A percentile compares a stretch with the other conserved stretches of the same genome.
These are phyloP conservation scores for Persicaria tinctoria DNA, from an alignment of 148 eudicot genomes.

Conservation along the genomic window DNA sequence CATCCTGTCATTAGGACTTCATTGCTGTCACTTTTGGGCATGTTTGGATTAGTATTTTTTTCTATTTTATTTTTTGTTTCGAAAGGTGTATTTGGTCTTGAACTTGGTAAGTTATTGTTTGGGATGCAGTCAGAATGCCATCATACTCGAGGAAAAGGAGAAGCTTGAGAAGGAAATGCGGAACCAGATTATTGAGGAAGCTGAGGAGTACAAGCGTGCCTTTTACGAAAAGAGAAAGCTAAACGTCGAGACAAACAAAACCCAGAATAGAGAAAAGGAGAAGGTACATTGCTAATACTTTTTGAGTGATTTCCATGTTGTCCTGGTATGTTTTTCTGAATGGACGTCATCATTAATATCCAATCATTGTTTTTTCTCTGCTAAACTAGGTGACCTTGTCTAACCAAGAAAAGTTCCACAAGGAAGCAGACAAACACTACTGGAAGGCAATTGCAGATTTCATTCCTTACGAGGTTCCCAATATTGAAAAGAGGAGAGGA, in stretches of 20 bases:
- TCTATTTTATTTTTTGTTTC: neutral
- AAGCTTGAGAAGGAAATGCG: constrained; percentile 80
- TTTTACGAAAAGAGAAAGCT: constrained; percentile 82
- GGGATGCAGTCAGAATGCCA: constrained; percentile 60
- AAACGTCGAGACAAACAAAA: constrained; percentile 70
- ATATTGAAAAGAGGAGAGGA: constrained; percentile 75
- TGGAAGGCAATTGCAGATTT: constrained; percentile 94
- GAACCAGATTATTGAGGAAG: constrained; percentile 80
- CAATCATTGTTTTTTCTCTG: neutral
- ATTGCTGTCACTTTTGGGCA: neutral
- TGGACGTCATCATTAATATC: neutral
- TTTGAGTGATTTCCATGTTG: neutral
- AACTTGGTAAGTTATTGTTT: constrained; percentile 8
- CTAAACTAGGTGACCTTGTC: constrained; percentile 45
- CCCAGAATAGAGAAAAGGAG: constrained; percentile 74
- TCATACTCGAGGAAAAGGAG: constrained; percentile 87
- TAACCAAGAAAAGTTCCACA: constrained; percentile 84
- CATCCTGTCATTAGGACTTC: neutral
- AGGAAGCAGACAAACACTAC: constrained; percentile 81
- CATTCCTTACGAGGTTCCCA: constrained; percentile 84
- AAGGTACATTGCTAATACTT: constrained; percentile 35
- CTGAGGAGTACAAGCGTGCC: constrained; percentile 64
- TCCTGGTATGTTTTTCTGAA: neutral
- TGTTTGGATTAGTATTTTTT: neutral
- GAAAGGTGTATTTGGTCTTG: neutral